Percentiles rank a stretch among this genome's conserved stretches.
Evolutionary conservation across 768 basidiomycete species (phyloP).

Genomic region (Russula sp.): DNA sequence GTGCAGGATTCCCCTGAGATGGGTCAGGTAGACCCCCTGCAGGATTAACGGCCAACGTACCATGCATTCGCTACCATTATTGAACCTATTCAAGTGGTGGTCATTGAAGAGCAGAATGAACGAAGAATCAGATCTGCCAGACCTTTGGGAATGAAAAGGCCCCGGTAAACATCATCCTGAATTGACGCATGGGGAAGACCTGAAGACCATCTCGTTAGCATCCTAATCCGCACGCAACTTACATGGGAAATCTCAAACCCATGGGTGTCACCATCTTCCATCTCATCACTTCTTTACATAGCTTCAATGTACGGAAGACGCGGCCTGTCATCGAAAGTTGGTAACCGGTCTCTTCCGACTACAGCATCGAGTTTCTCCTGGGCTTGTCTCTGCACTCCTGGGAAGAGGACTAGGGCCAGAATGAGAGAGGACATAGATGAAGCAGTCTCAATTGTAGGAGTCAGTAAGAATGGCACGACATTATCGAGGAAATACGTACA

Average conservation of each 20-base stretch:
- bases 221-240: not conserved
- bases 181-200: not conserved
- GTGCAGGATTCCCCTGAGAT: slow-evolving; percentile 12
- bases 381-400: slow-evolving; percentile 8
- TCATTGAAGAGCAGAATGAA: no score
- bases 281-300: not conserved
- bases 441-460: not conserved
- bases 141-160: slow-evolving; percentile 15
- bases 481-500: not conserved
- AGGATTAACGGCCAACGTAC: not conserved
- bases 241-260: not conserved
- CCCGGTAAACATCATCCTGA: slow-evolving; percentile 9
- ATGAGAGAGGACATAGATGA: slow-evolving; percentile 7
- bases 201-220: not conserved
- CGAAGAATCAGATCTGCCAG: not conserved
- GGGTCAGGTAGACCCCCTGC: not conserved
- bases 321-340: slow-evolving; percentile 24
- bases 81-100: not conserved
- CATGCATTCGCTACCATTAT: slow-evolving; percentile 7
- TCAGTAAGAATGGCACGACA: not conserved
- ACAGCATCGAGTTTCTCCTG: slow-evolving; percentile 27
- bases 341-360: slow-evolving; percentile 25
- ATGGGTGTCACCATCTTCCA: not conserved
- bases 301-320: not conserved
- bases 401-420: slow-evolving; percentile 2